Percentiles rank a stretch among this genome's conserved stretches.
Conservation (phyloP, 257 asterid genomes). For the Coffea canephora region DNA sequence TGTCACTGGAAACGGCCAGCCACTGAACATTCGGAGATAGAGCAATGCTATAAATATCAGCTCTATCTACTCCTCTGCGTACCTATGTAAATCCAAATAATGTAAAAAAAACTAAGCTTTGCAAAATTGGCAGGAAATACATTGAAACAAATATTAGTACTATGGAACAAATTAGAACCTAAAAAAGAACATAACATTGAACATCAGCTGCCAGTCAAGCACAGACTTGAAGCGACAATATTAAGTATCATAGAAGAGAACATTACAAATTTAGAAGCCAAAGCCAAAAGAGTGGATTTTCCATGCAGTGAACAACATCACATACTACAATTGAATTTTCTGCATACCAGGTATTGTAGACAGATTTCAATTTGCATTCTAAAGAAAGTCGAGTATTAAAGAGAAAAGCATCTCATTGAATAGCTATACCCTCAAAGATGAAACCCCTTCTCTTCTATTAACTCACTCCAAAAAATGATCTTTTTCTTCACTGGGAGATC, state of each 20-base stretch:
- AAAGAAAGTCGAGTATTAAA: background rate
- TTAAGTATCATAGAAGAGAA: background rate
- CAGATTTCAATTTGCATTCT: background rate
- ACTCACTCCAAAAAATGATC: background rate
- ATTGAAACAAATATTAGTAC: background rate
- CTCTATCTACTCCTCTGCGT: constrained; percentile 90
- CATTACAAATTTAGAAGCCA: background rate
- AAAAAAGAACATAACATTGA: background rate
- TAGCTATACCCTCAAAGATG: background rate
- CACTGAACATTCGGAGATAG: constrained; percentile 88
- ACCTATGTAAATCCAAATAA: constrained; percentile 52
- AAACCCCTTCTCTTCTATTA: background rate
- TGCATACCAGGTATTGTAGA: background rate
- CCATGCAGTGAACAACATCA: background rate
- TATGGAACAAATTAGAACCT: background rate
- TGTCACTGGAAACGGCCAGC: constrained; percentile 93
- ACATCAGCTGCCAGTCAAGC: background rate
- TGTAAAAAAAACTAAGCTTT: constrained; percentile 16
- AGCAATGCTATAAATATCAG: constrained; percentile 75
- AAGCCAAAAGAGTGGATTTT: background rate
- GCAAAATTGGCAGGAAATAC: background rate
- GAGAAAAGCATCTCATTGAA: background rate
- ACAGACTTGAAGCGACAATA: background rate
- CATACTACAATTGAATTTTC: background rate
- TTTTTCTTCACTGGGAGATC: background rate